These are phyloP conservation scores for Trichodelitschia bisporula DNA, from an alignment of 495 filamentous ascomycete genomes.

Conservation along the genomic window DNA sequence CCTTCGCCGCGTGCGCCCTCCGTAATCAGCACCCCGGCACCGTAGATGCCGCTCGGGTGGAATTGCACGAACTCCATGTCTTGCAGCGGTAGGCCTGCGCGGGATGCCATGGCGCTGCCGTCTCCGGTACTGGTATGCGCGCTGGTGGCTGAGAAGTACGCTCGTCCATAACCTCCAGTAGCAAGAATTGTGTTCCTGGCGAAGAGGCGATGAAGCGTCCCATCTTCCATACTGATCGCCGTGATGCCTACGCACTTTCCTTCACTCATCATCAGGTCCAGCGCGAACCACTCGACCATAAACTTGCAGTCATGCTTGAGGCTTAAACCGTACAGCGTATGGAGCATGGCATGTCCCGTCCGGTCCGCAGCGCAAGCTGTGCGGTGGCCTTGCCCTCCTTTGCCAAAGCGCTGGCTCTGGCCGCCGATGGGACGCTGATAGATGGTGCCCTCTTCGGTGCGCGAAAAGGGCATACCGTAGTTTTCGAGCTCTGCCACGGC, in stretches of 20 bases:
- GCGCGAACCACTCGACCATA: constrained; percentile 97
- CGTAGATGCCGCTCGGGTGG: constrained; percentile 98
- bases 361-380: constrained; percentile 88
- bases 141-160: constrained; percentile 95
- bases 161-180: constrained; percentile 90
- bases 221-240: constrained; percentile 95
- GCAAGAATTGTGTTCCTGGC: constrained; percentile 91
- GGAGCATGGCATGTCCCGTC: constrained; percentile 89
- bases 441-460: constrained; percentile 90
- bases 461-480: constrained; percentile 93
- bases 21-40: constrained; percentile 92
- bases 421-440: constrained; percentile 98
- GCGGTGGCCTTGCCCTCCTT: constrained; percentile 92
- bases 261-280: constrained; percentile 91
- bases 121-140: constrained; percentile 98
- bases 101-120: constrained; percentile 96
- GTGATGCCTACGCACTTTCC: constrained; percentile 91
- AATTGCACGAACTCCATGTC: constrained; percentile 99
- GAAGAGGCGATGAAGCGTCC: constrained; percentile 87
- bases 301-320: constrained; percentile 93
- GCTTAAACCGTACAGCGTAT: constrained; percentile 96
- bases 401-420: constrained; percentile 80
- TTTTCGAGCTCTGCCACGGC: constrained; percentile 90
- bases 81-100: constrained; percentile 93
- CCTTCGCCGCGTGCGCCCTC: constrained; percentile 96